Evolutionary conservation across 768 basidiomycete species (phyloP).

Genomic region (Mycena indigotica): DNA sequence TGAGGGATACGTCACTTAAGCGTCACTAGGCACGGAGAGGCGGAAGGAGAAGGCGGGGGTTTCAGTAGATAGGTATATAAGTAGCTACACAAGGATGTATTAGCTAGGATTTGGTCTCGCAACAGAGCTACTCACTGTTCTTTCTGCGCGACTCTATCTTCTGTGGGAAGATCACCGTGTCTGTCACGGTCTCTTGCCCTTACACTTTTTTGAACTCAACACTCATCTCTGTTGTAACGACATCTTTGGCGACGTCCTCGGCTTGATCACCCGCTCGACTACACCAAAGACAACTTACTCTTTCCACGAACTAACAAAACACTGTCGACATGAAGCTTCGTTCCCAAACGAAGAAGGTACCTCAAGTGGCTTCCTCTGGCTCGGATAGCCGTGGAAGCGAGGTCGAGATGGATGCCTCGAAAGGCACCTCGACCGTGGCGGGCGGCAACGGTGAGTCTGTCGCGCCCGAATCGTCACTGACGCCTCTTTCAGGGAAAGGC

Average conservation of each 20-base stretch:
- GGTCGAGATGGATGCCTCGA: slow-evolving; percentile 7
- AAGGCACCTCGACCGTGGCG: slow-evolving; percentile 1
- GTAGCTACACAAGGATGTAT: not conserved
- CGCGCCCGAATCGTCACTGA: slow-evolving; percentile 3
- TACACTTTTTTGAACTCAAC: slow-evolving; percentile 14
- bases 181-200: not conserved
- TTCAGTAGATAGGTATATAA: too few relatives aligned
- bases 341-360: not conserved
- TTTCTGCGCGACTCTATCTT: not conserved
- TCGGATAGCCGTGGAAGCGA: not conserved
- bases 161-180: not conserved
- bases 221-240: not conserved
- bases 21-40: too few relatives aligned
- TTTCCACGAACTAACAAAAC: not conserved
- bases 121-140: not conserved
- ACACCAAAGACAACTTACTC: not conserved
- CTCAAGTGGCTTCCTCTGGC: not conserved
- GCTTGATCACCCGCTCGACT: slow-evolving; percentile 3
- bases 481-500: not conserved
- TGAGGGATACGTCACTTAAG: not conserved
- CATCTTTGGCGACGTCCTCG: not conserved
- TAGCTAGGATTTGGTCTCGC: not conserved
- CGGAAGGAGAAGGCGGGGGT: too few relatives aligned
- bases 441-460: slow-evolving; percentile 1
- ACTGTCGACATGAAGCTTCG: not conserved